A percentile compares a stretch with the other conserved stretches of the same genome.
Conservation (phyloP, 305 asterid species). For the Fraxinus angustifolia region DNA sequence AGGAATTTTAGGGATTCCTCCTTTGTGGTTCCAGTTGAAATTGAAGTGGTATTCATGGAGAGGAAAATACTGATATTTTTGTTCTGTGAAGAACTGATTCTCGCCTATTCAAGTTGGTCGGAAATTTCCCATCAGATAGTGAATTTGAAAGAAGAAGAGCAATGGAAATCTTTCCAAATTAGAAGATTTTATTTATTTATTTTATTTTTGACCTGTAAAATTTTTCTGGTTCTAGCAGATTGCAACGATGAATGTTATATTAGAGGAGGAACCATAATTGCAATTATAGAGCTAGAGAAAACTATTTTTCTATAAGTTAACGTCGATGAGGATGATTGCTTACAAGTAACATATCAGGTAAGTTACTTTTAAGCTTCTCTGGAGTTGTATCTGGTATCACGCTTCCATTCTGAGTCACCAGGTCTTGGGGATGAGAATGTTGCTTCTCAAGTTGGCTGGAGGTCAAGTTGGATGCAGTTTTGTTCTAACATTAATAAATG, state of each 20-base stretch:
- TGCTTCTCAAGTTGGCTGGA: background rate
- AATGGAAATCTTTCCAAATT: background rate
- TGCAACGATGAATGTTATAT: background rate
- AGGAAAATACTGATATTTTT: conserved; percentile 54
- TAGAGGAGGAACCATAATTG: background rate
- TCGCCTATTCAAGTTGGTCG: background rate
- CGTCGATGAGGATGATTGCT: background rate
- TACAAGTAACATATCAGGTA: background rate
- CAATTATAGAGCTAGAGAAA: background rate
- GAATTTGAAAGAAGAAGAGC: background rate
- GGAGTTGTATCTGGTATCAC: background rate
- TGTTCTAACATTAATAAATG: background rate
- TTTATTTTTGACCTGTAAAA: background rate
- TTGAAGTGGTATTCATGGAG: conserved; percentile 86
- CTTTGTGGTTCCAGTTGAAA: conserved; percentile 79
- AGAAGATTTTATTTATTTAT: background rate
- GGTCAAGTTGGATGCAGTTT: background rate
- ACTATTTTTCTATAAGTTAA: background rate
- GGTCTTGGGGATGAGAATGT: background rate
- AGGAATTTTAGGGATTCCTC: conserved; percentile 67
- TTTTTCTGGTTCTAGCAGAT: background rate
- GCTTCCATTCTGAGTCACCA: background rate
- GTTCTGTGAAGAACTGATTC: background rate
- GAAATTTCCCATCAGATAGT: background rate
- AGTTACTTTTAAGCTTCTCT: background rate